Conservation (phyloP, 139 green algal species). For the Chlamydomonas schloesseri region DNA sequence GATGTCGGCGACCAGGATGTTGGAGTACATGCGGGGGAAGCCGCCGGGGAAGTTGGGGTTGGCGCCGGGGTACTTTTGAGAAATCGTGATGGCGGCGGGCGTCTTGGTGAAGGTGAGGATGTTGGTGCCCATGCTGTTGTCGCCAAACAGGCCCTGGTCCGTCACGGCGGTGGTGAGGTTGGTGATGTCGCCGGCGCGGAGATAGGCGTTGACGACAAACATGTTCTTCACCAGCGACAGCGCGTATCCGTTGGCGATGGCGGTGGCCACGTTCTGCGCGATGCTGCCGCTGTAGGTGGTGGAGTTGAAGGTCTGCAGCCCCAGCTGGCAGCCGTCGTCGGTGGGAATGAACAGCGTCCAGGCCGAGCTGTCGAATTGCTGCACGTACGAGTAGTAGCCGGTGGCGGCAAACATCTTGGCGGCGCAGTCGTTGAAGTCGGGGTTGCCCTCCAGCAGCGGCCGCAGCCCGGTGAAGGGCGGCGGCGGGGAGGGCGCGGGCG, state of each 20-base stretch:
- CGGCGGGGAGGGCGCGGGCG: conserved; percentile 17
- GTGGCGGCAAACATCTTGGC: neutral
- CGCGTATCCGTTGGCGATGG: neutral
- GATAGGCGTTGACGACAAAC: neutral
- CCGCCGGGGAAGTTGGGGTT: no score
- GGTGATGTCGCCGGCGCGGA: neutral
- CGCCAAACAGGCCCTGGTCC: neutral
- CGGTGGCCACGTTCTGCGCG: neutral
- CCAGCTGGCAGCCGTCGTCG: neutral
- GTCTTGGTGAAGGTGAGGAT: neutral
- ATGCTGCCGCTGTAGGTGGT: neutral
- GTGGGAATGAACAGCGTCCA: conserved; percentile 37
- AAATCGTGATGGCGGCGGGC: neutral
- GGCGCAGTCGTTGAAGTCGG: neutral
- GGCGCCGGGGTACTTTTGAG: neutral
- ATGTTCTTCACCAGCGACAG: conserved; percentile 19
- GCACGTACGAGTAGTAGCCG: conserved; percentile 5
- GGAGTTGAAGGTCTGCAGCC: neutral
- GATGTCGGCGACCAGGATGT: neutral
- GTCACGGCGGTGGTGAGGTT: neutral
- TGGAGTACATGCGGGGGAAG: neutral
- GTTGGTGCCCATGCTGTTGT: neutral
- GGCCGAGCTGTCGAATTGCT: neutral
- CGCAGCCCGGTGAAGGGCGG: conserved; percentile 15
- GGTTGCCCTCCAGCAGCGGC: neutral